Base-by-base conservation (phyloP, 2,329 filamentous ascomycete species). In the Scolecobasidium constrictum region DNA sequence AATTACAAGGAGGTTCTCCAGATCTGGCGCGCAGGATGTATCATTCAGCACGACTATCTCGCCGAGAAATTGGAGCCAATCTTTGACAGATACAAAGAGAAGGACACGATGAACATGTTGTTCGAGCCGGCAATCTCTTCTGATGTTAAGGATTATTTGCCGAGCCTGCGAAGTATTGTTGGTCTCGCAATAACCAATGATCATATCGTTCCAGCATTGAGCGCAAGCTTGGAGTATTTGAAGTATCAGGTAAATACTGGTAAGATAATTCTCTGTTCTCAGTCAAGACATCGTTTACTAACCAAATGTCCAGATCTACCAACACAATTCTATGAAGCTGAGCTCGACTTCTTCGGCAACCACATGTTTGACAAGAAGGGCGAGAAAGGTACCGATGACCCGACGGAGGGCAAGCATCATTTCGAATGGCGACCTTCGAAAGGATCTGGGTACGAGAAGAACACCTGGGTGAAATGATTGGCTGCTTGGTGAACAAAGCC, bases 1-100 rank as follows among this genome's bases (percentile, higher is more conserved):
- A 58, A 74, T 49, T 72, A 72, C 50, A 53, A 55, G 12, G 62
- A 66, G 20, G 64, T 76, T 3, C 60, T 77, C 37, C 66, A 74
- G 52, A 77, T 84, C 49, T 84, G 80, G 81, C 71, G 77, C 2
- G 75, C 69, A 0, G 80, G 81, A 5, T 84, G 80, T 57, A 84
- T 85, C 56, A 84, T 85, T 53, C 73, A 79, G 52, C 71, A 75
- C 1, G 78, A 83, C 49, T 68, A 75, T 49, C 78, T 85, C 46
- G 70, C 72, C 3, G 71, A 78, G 40, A 56, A 84, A 21, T 64
- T 84, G 2, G 63, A 67, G 4, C 57, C 60, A 0, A 61, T 73
- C 38, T 70, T 65, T 20, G 52, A 52, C 16, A 47, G 55, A 4
- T 52, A 55, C 4, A 51, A 56, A 2, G 56, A 64, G 11, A 55